Conservation (phyloP, 345 rosid genomes). For the Euclidium syriacum region DNA sequence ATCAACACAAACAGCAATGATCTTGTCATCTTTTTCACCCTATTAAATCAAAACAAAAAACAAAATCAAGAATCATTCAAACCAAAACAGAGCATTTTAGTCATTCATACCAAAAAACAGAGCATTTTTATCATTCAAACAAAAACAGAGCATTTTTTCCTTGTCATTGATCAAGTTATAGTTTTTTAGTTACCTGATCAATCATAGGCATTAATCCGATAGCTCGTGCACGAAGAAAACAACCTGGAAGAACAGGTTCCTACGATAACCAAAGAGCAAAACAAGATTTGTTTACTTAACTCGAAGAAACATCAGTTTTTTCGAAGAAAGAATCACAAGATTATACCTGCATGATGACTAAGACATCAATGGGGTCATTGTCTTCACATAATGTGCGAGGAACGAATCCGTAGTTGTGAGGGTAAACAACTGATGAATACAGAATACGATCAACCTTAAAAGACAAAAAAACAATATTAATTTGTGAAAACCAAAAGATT, state of each 20-base stretch:
- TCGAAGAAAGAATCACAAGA: not conserved
- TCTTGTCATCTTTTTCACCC: slow-evolving; percentile 99
- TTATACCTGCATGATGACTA: slow-evolving; percentile 91
- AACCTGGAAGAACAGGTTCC: slow-evolving; percentile 98
- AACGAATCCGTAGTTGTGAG: slow-evolving; percentile 97
- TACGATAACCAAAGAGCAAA: slow-evolving; percentile 20
- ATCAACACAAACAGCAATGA: slow-evolving; percentile 95
- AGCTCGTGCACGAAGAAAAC: slow-evolving; percentile 91
- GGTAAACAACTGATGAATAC: slow-evolving; percentile 93
- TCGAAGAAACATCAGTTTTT: not conserved
- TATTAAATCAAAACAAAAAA: not conserved
- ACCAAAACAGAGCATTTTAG: not conserved
- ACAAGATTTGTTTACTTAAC: not conserved
- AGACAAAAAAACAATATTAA: not conserved
- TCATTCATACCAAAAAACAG: too few species aligned
- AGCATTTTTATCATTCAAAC: not conserved
- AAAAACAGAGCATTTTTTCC: not conserved
- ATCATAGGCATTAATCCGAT: slow-evolving; percentile 99
- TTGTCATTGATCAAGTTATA: not conserved
- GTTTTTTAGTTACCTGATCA: slow-evolving; percentile 53
- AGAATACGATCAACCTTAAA: slow-evolving; percentile 78
- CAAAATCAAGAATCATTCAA: not conserved
- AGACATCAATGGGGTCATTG: slow-evolving; percentile 89
- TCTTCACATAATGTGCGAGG: slow-evolving; percentile 96
- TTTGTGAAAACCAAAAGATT: too few species aligned